Evolutionary conservation across 2,329 filamentous ascomycete genomes (phyloP).

Genomic region (Chrysosphaeria jannelii): DNA sequence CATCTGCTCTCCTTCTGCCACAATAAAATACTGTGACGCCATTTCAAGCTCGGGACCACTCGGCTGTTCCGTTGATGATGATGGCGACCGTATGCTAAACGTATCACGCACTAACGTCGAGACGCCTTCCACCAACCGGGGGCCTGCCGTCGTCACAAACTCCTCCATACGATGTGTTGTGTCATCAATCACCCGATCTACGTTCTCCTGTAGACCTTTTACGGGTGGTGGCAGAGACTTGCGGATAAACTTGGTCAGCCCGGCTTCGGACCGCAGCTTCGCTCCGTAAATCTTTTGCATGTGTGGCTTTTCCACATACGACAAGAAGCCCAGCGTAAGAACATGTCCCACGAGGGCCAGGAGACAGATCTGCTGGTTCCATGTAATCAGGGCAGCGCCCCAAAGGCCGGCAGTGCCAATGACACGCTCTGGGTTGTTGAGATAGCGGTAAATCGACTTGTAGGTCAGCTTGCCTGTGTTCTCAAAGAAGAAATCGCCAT

Average conservation of each 20-base stretch:
- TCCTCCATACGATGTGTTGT: conserved; percentile 77
- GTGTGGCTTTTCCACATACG: conserved; percentile 81
- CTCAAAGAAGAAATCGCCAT: conserved; percentile 94
- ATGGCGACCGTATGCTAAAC: conserved; percentile 15
- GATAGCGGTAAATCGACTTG: conserved; percentile 86
- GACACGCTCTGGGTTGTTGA: conserved; percentile 90
- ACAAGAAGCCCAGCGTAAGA: conserved; percentile 61
- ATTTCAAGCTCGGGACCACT: too few relatives aligned
- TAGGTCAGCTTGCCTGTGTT: conserved; percentile 72
- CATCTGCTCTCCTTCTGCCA: conserved; percentile 30
- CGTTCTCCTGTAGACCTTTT: conserved; percentile 53
- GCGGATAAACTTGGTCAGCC: conserved; percentile 72
- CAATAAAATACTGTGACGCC: conserved; percentile 50
- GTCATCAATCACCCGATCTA: conserved; percentile 66
- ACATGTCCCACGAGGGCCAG: conserved; percentile 66
- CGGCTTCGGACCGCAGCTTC: conserved; percentile 58
- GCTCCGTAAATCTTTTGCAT: conserved; percentile 94
- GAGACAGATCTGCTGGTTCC: conserved; percentile 62
- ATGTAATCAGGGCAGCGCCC: conserved; percentile 81
- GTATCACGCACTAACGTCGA: conserved; percentile 72
- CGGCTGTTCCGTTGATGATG: too few relatives aligned
- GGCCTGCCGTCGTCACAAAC: conserved; percentile 56
- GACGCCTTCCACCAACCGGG: conserved; percentile 63
- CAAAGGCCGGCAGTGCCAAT: conserved; percentile 85
- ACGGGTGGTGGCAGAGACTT: conserved; percentile 61